These are phyloP conservation scores for Cordyceps cateniannulata DNA, from an alignment of 2,329 filamentous ascomycete species.

Conservation along the genomic window DNA sequence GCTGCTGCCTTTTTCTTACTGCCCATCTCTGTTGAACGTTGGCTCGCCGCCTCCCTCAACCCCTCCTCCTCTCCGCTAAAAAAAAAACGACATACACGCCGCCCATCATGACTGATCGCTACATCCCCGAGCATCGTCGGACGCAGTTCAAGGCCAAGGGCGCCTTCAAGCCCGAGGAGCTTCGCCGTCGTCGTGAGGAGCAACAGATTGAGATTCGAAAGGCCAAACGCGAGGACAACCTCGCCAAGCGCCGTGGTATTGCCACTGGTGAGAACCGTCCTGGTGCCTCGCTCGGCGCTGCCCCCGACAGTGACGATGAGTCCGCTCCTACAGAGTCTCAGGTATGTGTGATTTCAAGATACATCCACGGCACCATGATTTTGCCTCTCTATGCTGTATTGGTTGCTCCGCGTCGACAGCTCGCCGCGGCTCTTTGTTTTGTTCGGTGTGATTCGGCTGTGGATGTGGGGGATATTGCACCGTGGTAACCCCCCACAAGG, in stretches of 20 bases:
- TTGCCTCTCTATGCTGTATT: background rate
- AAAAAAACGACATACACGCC: conserved; percentile 23
- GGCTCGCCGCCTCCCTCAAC: conserved; percentile 12
- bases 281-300: conserved; percentile 77
- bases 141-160: conserved; percentile 99
- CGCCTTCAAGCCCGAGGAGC: conserved; percentile 98
- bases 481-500: conserved; percentile 2
- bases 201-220: conserved; percentile 99
- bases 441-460: conserved; percentile 11
- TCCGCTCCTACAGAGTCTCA: conserved; percentile 90
- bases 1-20: background rate
- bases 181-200: conserved; percentile 95
- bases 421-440: conserved; percentile 3
- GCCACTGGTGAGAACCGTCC: conserved; percentile 72
- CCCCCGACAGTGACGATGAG: conserved; percentile 96
- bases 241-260: conserved; percentile 96
- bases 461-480: conserved; percentile 5
- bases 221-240: conserved; percentile 96
- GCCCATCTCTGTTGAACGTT: background rate
- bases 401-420: conserved; percentile 6
- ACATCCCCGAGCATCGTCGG: conserved; percentile 98
- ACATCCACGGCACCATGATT: conserved; percentile 8
- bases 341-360: conserved; percentile 47
- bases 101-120: conserved; percentile 89
- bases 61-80: conserved; percentile 16